Evolutionary conservation across 495 filamentous ascomycete genomes (phyloP), one percentile per base, ranked within the genome.

Genomic region (Penicillium robsamsonii): DNA sequence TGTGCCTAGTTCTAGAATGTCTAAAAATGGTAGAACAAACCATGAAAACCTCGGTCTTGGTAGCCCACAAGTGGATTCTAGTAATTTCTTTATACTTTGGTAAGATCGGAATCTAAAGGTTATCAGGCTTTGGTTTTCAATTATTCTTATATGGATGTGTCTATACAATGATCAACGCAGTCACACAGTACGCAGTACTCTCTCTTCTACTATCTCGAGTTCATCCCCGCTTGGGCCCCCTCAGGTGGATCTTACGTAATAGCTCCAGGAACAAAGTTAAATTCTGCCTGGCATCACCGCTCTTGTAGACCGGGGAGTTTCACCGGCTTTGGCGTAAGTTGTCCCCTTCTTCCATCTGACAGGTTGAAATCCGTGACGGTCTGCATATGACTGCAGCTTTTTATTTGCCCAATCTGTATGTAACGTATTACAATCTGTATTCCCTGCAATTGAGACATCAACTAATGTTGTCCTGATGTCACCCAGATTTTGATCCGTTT

Each of bases 401-500:
- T 45, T 20, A 30, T 27, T 18, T 27, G 3, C 40, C 30, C 15
- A 12, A 20, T 27, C 11, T 35, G 46, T 64, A 42, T 61, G 58
- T 59, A 22, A 59, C 43, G 33, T n/a, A 38, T 33, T 17, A 29
- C 27, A 12, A 18, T 20, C 24, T 46, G n/a, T 29, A 41, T 25
- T 29, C 22, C 25, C n/a, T 33, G 15, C 45, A 47, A 33, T 47
- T 31, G 45, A 30, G 13, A 33, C 10, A 37, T 3, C 12, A n/a
- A 51, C 48, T 38, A 29, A 46, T 38, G n/a, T 22, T 10, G 18
- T 54, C 55, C 64, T 66, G 63, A 64, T 66, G 66, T 69, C 63
- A 64, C 54, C 57, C 64, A 64, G 43, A 66, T 61, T 68, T 64
- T 67, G 58, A 60, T 63, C 58, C 50, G 45, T 33, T 40, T 25